Conservation (phyloP, 208 protist genomes). For the Crithidia bombi region DNA sequence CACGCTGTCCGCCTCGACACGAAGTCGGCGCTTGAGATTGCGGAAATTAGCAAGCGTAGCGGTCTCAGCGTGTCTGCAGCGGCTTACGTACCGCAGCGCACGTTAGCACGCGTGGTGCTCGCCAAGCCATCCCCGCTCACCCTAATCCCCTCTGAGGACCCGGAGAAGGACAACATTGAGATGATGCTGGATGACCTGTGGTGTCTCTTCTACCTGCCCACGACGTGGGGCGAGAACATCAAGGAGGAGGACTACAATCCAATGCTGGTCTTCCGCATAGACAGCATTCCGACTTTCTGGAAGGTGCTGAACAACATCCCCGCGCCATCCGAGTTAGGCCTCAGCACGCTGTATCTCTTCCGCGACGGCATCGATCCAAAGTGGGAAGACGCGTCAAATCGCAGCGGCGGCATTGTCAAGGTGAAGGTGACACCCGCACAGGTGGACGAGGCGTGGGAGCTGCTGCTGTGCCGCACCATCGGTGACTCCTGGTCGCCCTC, state of each 20-base stretch:
- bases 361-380: conserved; percentile 95
- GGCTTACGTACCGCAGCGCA: conserved; percentile 72
- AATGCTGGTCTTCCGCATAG: conserved; percentile 76
- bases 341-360: conserved; percentile 95
- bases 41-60: conserved; percentile 64
- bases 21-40: conserved; percentile 65
- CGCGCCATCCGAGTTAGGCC: conserved; percentile 64
- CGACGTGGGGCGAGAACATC: conserved; percentile 52
- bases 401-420: conserved; percentile 84
- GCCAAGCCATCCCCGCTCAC: conserved; percentile 64
- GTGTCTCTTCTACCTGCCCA: conserved; percentile 83
- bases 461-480: conserved; percentile 80
- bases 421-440: conserved; percentile 43
- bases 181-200: conserved; percentile 81
- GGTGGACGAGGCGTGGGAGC: conserved; percentile 84
- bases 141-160: conserved; percentile 52
- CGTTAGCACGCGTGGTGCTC: conserved; percentile 63
- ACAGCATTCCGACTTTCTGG: conserved; percentile 87
- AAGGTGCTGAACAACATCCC: conserved; percentile 95
- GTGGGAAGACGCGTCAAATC: conserved; percentile 95
- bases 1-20: conserved; percentile 31
- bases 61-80: conserved; percentile 53
- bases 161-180: conserved; percentile 42
- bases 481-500: conserved; percentile 80
- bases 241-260: conserved; percentile 86